Evolutionary conservation across 2,329 filamentous ascomycete genomes (phyloP), one percentile per base, ranked within the genome.

Genomic region (Trichophyton schoenleinii): DNA sequence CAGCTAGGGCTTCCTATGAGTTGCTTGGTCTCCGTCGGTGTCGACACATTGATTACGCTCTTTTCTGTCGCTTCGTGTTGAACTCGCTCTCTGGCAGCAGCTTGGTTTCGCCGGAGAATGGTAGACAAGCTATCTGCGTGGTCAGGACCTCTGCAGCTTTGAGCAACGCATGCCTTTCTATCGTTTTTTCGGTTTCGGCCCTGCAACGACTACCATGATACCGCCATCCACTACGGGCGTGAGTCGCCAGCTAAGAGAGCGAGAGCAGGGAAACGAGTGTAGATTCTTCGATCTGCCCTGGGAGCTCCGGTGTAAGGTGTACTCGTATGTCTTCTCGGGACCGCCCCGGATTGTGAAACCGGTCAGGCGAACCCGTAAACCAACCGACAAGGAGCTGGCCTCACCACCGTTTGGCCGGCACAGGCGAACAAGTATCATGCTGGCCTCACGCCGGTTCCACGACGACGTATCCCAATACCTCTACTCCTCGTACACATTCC

Each of bases 1-100:
- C 75, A 72, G 74, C 73, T 68, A 78, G 49, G 75, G 71, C 66
- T 66, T 69, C 71, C 70, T 65, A 68, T 79, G 77, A 77, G 73
- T 70, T 76, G 73, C 69, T 63, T 67, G 71, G 77, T 53, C 76
- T 73, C 77, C 77, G 74, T 78, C 75, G 70, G 75, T 74, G 75
- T 72, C 75, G 72, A 74, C 68, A 79, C 73, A 79, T 58, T 25
- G 7, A 7, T 31, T 34, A 31, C 49, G 49, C 25, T 15, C 49
- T 20, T 15, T 34, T 20, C 13, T 34, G 18, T 53, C 28, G 46
- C 3, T 52, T 31, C 18, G 28, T 31, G 22, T 31, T 53, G 25
- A 53, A 25, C 31, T 38, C 52, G n/a, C 52, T 9, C 52, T 9
- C 34, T 38, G 11, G 34, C 34, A 36, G 52, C 18, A 55, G 52